A percentile compares a stretch with the other conserved stretches of the same genome.
phyloP scores from a whole-genome alignment of 495 filamentous ascomycete species.

The Penicillium cataractarum region DNA sequence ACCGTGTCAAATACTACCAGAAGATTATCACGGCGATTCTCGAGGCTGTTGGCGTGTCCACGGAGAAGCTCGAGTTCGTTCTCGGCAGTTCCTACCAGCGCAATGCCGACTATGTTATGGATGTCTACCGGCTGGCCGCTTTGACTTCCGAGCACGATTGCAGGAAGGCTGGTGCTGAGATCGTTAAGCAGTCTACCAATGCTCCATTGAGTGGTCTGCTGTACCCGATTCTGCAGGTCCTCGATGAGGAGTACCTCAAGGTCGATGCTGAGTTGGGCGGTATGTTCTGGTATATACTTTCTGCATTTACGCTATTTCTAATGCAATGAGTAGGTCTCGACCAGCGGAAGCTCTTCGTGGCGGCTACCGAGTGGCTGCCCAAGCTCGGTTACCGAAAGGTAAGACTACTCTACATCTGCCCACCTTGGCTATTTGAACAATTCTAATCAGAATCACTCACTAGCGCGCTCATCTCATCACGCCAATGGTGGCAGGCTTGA shows the following conservation, averaged over 20 bases:
- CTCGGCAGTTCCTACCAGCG: slow-evolving; percentile 83
- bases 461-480: slow-evolving; percentile 85
- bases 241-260: slow-evolving; percentile 89
- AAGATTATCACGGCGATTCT: slow-evolving; percentile 67
- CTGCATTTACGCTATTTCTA: not conserved
- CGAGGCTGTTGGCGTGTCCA: slow-evolving; percentile 69
- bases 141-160: slow-evolving; percentile 55
- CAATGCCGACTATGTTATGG: slow-evolving; percentile 43
- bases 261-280: slow-evolving; percentile 77
- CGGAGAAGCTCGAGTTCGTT: slow-evolving; percentile 80
- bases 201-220: slow-evolving; percentile 77
- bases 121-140: slow-evolving; percentile 48
- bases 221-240: slow-evolving; percentile 77
- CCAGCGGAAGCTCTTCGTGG: slow-evolving; percentile 63
- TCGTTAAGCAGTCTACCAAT: slow-evolving; percentile 87
- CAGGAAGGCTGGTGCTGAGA: slow-evolving; percentile 85
- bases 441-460: not conserved
- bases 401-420: slow-evolving; percentile 1
- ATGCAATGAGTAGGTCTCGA: not conserved
- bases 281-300: slow-evolving; percentile 54
- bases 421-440: not conserved
- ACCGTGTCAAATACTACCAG: slow-evolving; percentile 73
- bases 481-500: slow-evolving; percentile 84
- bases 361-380: slow-evolving; percentile 60
- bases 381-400: slow-evolving; percentile 54